Evolutionary conservation across 495 filamentous ascomycete species (phyloP), one percentile per base, ranked within the genome.

Genomic region (Penicillium soppii): DNA sequence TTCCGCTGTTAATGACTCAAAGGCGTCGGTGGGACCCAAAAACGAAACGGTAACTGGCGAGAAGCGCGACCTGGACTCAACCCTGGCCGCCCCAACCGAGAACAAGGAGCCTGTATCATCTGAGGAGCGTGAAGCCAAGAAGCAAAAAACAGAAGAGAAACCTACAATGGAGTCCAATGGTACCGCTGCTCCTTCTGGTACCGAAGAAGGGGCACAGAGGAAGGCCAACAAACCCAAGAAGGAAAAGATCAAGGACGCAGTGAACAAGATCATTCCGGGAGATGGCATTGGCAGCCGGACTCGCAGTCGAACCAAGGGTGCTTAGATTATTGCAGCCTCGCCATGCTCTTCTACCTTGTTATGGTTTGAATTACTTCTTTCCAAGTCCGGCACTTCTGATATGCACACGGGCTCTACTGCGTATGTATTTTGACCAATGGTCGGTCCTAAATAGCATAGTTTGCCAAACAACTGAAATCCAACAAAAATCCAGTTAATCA

Each of bases 211-310:
- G 12, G 52, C 48, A n/a, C 65, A 60, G 43, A 68, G 67, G 46
- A 71, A 70, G 47, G 45, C 54, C 12, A 60, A 52, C 23, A 69
- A 63, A 23, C 47, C 66, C 12, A 72, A 70, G 54, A 74, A 71
- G 48, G 59, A 70, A 26, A 74, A 69, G 54, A 54, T 59, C 33
- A 70, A 71, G 49, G 67, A 68, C 10, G 43, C 54, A 0, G 29
- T 62, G 38, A 68, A 67, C 42, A 68, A 66, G 56, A 51, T 51
- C 19, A 56, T 68, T 17, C 54, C 68, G 9, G 61, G 54, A 13
- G 70, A 69, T 61, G 66, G 70, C 9, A 65, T 69, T 51, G 70
- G 72, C 25, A 72, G 65, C 42, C 62, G 70, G n/a, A 75, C 72
- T 36, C 70, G 72, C 36, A 73, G 68, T 55, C 68, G 70, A 16